These are phyloP conservation scores for Mucor sp. DNA, from an alignment of 371 early-diverging fungal genomes.

Conservation along the genomic window DNA sequence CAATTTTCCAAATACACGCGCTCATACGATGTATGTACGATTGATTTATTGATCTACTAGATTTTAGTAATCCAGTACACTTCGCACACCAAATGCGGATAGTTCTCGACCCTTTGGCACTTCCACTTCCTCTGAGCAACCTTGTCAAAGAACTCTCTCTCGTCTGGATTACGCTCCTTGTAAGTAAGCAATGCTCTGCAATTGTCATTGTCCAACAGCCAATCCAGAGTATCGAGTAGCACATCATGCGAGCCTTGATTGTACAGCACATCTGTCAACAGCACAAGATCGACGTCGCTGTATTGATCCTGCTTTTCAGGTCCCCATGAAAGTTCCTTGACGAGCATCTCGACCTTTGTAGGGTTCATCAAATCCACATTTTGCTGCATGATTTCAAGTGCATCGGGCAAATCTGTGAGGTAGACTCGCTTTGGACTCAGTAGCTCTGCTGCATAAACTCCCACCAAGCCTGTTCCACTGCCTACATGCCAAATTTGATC, in stretches of 20 bases:
- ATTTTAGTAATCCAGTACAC: constrained; percentile 29
- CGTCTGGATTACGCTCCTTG: constrained; percentile 49
- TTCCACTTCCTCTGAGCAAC: constrained; percentile 22
- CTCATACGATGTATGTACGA: no score
- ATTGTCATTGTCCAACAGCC: constrained; percentile 19
- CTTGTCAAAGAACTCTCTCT: constrained; percentile 44
- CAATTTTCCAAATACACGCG: no score
- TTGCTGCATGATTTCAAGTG: constrained; percentile 35
- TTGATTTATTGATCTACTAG: not conserved
- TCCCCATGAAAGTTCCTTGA: constrained; percentile 40
- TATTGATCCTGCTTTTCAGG: constrained; percentile 8
- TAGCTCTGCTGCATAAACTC: constrained; percentile 39
- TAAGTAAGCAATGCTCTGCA: constrained; percentile 35
- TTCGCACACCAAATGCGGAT: constrained; percentile 26
- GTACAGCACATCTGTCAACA: constrained; percentile 50
- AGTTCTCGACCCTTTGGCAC: constrained; percentile 11
- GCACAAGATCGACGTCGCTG: constrained; percentile 28
- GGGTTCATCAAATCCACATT: constrained; percentile 25
- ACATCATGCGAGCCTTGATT: constrained; percentile 45
- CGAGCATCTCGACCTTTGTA: constrained; percentile 6
- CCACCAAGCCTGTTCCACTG: constrained; percentile 53
- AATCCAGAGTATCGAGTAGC: constrained; percentile 37
- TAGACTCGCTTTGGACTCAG: constrained; percentile 24
- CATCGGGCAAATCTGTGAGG: constrained; percentile 48
- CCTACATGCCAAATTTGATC: constrained; percentile 14